These are phyloP conservation scores for Leptographium procerum DNA, from an alignment of 2,329 filamentous ascomycete species.

Conservation along the genomic window DNA sequence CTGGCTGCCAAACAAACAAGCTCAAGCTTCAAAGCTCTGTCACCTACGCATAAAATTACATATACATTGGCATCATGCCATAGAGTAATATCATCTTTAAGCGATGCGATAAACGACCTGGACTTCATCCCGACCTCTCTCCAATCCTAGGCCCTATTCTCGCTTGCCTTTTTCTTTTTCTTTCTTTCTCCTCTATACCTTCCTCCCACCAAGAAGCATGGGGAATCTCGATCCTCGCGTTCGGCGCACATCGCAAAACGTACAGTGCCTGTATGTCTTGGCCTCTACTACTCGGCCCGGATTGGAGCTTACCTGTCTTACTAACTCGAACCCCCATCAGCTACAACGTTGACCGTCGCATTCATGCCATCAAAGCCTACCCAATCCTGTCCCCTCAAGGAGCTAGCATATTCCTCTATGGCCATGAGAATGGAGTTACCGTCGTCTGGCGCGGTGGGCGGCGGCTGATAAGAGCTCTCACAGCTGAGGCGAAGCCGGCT, in stretches of 20 bases:
- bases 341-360: conserved; percentile 46
- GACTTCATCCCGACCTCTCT: too few relatives aligned
- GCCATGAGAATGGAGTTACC: conserved; percentile 51
- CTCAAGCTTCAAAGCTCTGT: not conserved
- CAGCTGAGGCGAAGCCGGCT: conserved; percentile 14
- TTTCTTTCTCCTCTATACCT: not conserved
- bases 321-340: conserved; percentile 21
- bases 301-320: not conserved
- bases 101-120: not conserved
- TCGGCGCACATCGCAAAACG: conserved; percentile 24
- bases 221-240: conserved; percentile 19
- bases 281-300: not conserved
- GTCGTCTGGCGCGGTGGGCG: conserved; percentile 52
- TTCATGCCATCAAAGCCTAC: conserved; percentile 49
- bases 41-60: not conserved
- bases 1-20: not conserved
- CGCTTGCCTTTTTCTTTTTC: not conserved
- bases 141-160: not conserved
- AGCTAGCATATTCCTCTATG: conserved; percentile 51
- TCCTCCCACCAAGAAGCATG: conserved; percentile 1
- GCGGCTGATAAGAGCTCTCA: conserved; percentile 38
- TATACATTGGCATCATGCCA: not conserved
- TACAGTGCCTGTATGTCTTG: conserved; percentile 22
- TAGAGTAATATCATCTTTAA: not conserved
- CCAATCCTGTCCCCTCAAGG: conserved; percentile 52